Evolutionary conservation across 2,329 filamentous ascomycete genomes (phyloP).

Genomic region (Alternaria sp.): DNA sequence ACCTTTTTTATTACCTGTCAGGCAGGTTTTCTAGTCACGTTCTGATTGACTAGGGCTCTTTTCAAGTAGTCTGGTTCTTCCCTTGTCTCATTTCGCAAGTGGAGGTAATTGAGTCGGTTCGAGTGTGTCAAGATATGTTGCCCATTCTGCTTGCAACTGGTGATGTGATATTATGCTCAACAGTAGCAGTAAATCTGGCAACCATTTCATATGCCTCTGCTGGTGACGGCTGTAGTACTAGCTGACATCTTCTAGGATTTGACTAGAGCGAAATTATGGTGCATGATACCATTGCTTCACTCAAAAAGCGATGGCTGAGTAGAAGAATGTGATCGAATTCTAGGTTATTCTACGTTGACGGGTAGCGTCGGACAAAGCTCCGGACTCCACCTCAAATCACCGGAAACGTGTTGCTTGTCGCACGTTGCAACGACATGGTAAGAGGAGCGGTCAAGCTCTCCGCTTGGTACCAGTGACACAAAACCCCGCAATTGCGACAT

Average conservation of each 20-base stretch:
- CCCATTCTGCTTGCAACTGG: too few relatives aligned
- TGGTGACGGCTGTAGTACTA: too few relatives aligned
- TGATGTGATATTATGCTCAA: too few relatives aligned
- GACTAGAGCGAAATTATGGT: too few relatives aligned
- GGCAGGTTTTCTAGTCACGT: too few relatives aligned
- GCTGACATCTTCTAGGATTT: not conserved
- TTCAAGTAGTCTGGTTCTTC: constrained; percentile 11
- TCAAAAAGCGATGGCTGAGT: too few relatives aligned
- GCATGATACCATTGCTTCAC: too few relatives aligned
- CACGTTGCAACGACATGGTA: not conserved
- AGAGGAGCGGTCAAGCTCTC: constrained; percentile 20
- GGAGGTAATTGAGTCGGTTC: constrained; percentile 34
- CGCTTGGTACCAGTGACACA: not conserved
- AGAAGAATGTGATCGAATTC: not conserved
- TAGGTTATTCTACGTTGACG: not conserved
- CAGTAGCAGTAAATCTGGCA: too few relatives aligned
- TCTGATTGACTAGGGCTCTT: not conserved
- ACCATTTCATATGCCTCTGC: too few relatives aligned
- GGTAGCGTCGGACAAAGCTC: constrained; percentile 4
- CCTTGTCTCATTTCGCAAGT: constrained; percentile 23
- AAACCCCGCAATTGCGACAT: constrained; percentile 20
- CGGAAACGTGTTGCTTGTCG: not conserved
- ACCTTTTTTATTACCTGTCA: too few relatives aligned
- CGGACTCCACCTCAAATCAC: not conserved
- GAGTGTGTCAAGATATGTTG: not conserved